Conservation (phyloP, 176 grass and related monocot species). For the Triticum dicoccoides region DNA sequence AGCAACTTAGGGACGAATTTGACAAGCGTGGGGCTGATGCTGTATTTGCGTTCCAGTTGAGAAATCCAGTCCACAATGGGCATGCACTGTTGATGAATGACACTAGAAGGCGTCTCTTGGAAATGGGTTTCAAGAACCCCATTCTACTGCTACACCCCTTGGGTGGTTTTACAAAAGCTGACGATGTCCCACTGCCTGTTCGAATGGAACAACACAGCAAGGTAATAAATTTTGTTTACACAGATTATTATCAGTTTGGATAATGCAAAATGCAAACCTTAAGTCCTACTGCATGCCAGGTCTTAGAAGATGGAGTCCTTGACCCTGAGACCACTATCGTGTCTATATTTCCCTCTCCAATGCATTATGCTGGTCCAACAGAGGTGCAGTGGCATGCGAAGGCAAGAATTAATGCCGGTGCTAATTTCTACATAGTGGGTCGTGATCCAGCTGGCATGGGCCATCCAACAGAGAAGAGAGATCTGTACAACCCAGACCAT, state of each 20-base stretch:
- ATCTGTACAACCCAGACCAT: constrained; percentile 93
- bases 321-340: constrained; percentile 90
- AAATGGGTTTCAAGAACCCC: constrained; percentile 95
- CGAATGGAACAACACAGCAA: constrained; percentile 98
- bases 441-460: constrained; percentile 97
- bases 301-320: constrained; percentile 91
- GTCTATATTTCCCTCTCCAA: constrained; percentile 92
- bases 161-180: constrained; percentile 79
- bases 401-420: constrained; percentile 83
- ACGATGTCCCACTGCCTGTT: constrained; percentile 89
- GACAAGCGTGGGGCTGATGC: constrained; percentile 78
- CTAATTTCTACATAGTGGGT: constrained; percentile 98
- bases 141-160: constrained; percentile 85
- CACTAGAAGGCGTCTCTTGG: constrained; percentile 72
- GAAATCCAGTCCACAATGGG: constrained; percentile 90
- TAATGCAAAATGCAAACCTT: background rate
- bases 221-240: constrained; percentile 42
- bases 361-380: constrained; percentile 97
- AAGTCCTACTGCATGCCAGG: constrained; percentile 34
- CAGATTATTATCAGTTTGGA: background rate
- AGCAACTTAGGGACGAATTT: constrained; percentile 68
- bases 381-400: constrained; percentile 99
- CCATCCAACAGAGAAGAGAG: constrained; percentile 89
- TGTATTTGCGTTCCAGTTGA: constrained; percentile 90
- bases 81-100: constrained; percentile 95